Base-by-base conservation (phyloP, 495 filamentous ascomycete genomes). In the Thermothielavioides terrestris region DNA sequence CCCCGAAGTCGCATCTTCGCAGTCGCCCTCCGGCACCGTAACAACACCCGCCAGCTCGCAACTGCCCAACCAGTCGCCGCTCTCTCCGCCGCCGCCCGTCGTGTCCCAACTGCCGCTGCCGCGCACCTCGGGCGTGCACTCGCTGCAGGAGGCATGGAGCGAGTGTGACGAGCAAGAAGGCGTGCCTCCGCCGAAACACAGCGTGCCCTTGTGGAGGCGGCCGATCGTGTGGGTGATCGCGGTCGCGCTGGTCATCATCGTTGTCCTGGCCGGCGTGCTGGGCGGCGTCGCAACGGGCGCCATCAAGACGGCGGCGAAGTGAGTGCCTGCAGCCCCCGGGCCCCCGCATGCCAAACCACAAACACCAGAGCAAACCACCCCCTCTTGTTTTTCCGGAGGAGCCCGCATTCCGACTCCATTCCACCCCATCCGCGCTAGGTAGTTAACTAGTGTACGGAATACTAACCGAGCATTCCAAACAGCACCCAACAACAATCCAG, bases 251-350 rank as follows among this genome's bases (percentile, higher is more conserved):
- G 41, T 46, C 0, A 37, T 58, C 6, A 50, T 56, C 11, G 40
- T 26, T 6, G 53, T 41, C 20, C 28, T 62, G 35, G 59, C 56
- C 2, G 59, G 53, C 8, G 26, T 62, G 0, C 15, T 62, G 23
- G 59, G 59, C 0, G 59, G 39, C 4, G 51, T 58, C 1, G 55
- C 42, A 1, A 38, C 52, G 7, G 59, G 59, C 7, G 39, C 17
- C 27, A 56, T 58, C 21, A 54, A 51, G 42, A 60, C 54, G 12
- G 36, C 25, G 12, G n/a, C 3, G n/a, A 12, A 17, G 14, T 10
- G 1, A 12, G 26, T n/a, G n/a, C n/a, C n/a, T n/a, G n/a, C n/a
- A n/a, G n/a, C n/a, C n/a, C n/a, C n/a, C n/a, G n/a, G n/a, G n/a
- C n/a, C n/a, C n/a, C n/a, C n/a, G n/a, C n/a, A n/a, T n/a, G n/a